Conservation (phyloP, 2,329 filamentous ascomycete genomes). For the Penicillium sp. region DNA sequence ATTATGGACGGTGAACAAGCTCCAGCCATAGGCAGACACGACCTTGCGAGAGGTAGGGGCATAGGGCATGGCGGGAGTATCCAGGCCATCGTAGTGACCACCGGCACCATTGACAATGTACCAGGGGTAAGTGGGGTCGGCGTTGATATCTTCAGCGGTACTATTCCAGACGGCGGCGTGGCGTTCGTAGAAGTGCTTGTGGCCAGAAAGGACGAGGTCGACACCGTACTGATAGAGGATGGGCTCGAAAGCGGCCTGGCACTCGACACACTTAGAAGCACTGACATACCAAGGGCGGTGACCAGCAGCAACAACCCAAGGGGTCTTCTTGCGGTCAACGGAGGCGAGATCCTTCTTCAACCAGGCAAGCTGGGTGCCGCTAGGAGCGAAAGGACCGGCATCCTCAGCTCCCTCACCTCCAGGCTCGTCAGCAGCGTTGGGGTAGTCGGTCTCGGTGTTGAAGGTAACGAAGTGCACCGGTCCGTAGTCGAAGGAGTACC, state of each 20-base stretch:
- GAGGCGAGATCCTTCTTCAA: slow-evolving; percentile 7
- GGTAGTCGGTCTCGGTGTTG: slow-evolving; percentile 16
- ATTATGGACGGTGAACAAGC: slow-evolving; percentile 45
- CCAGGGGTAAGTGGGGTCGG: slow-evolving; percentile 26
- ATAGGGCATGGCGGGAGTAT: slow-evolving; percentile 23
- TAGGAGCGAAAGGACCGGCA: slow-evolving; percentile 8
- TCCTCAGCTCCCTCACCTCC: slow-evolving; percentile 3
- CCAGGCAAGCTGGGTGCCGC: slow-evolving; percentile 4
- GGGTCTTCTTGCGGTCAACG: slow-evolving; percentile 12
- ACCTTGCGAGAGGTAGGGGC: slow-evolving; percentile 2
- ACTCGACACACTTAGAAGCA: slow-evolving; percentile 3
- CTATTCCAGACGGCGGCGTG: slow-evolving; percentile 6
- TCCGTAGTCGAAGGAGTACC: slow-evolving; percentile 19
- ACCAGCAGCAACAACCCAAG: slow-evolving; percentile 10
- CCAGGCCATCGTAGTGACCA: slow-evolving; percentile 36
- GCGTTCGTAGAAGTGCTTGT: slow-evolving; percentile 6
- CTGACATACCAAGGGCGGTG: slow-evolving; percentile 9
- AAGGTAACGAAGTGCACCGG: slow-evolving; percentile 15
- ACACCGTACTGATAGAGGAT: slow-evolving; percentile 7
- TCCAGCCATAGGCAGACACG: slow-evolving; percentile 42
- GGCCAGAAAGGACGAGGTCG: slow-evolving; percentile 9
- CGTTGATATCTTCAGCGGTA: slow-evolving; percentile 24
- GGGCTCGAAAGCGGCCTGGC: slow-evolving; percentile 8
- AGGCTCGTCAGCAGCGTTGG: slow-evolving; percentile 3
- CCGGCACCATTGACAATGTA: slow-evolving; percentile 33